phyloP scores from a whole-genome alignment of 108 stramenopile species.

The Poteriospumella lacustris region DNA sequence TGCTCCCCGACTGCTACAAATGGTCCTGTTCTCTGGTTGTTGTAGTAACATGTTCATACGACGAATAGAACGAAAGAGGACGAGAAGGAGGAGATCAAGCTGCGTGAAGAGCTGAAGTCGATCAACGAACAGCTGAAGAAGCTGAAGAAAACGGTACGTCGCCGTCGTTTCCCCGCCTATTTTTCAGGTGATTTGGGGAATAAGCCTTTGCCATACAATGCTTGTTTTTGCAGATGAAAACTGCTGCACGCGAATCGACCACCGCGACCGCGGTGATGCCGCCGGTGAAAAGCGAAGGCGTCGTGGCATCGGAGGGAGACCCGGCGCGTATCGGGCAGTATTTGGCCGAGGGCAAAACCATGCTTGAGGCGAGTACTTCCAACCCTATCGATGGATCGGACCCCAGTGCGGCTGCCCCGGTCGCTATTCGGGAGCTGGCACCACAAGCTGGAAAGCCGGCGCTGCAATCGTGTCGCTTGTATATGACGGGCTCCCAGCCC shows the following conservation, averaged over 20 bases:
- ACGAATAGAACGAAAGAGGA: constrained; percentile 3
- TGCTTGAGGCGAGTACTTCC: too few species aligned
- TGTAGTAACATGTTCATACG: not conserved
- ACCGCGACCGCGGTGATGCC: too few species aligned
- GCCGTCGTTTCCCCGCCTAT: too few species aligned
- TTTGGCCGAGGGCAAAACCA: too few species aligned
- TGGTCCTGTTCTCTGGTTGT: not conserved
- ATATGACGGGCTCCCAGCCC: not conserved
- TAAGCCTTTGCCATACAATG: too few species aligned
- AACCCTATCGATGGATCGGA: too few species aligned
- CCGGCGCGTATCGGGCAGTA: too few species aligned
- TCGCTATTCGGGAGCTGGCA: not conserved
- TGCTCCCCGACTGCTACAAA: not conserved
- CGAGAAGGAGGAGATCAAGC: not conserved
- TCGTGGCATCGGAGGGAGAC: too few species aligned
- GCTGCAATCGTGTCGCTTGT: not conserved
- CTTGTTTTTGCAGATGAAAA: too few species aligned
- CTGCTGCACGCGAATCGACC: too few species aligned
- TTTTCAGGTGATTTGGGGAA: too few species aligned
- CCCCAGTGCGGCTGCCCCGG: not conserved
- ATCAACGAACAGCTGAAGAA: constrained; percentile 3
- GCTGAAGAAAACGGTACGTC: constrained; percentile 8
- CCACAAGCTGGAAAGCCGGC: constrained; percentile 20
- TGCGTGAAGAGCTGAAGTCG: constrained; percentile 16
- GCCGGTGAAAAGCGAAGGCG: too few species aligned